Percentiles rank a stretch among this genome's conserved stretches.
phyloP scores from a whole-genome alignment of 352 stramenopile genomes.

The Pythium scleroteichum region DNA sequence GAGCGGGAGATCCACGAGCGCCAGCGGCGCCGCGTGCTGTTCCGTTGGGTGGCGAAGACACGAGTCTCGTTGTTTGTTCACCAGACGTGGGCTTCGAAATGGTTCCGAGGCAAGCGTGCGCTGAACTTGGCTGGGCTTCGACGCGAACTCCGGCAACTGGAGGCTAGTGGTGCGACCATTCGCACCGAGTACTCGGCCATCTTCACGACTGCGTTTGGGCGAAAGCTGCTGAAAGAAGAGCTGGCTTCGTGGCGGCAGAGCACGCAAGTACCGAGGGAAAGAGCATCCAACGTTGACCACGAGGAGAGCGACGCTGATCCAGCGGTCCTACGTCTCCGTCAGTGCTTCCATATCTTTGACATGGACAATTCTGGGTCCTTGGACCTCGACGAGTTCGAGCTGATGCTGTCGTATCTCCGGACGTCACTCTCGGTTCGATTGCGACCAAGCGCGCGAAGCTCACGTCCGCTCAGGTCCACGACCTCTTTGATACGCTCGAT shows the following conservation, averaged over 20 bases:
- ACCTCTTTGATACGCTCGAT: constrained; percentile 45
- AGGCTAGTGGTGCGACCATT: constrained; percentile 27
- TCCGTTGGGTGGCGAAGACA: constrained; percentile 45
- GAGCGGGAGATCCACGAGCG: constrained; percentile 4
- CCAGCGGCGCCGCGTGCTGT: constrained; percentile 26
- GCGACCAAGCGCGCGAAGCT: constrained; percentile 27
- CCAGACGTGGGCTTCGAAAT: constrained; percentile 34
- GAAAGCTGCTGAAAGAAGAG: constrained; percentile 39
- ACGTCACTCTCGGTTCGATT: neutral
- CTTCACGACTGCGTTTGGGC: constrained; percentile 36
- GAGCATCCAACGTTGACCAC: no score
- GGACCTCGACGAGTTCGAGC: constrained; percentile 50
- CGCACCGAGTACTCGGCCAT: constrained; percentile 33
- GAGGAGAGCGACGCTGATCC: neutral
- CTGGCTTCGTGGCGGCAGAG: constrained; percentile 31
- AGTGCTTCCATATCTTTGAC: constrained; percentile 52
- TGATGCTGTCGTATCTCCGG: constrained; percentile 51
- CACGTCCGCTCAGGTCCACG: constrained; percentile 33
- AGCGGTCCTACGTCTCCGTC: constrained; percentile 30
- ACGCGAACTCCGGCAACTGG: constrained; percentile 29
- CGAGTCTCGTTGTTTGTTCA: constrained; percentile 48
- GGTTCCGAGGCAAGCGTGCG: constrained; percentile 36
- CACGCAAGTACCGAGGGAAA: no score
- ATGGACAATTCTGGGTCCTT: constrained; percentile 46
- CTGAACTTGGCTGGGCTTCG: constrained; percentile 32